Evolutionary conservation across 1,139 yeast genomes (phyloP).

Genomic region (Hansenula anomala): DNA sequence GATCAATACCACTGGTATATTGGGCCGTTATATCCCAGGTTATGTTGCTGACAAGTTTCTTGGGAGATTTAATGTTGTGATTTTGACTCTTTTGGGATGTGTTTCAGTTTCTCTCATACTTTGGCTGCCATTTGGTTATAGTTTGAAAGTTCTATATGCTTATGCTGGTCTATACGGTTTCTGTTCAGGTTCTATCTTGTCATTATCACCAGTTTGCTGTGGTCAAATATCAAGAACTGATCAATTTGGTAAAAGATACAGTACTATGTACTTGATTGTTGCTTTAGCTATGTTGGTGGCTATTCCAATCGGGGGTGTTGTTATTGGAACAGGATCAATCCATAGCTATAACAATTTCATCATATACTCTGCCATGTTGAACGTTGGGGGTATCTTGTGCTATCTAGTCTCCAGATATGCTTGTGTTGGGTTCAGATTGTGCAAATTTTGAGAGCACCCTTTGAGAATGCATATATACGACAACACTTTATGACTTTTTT

Average conservation of each 20-base stretch:
- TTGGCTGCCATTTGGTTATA: constrained; percentile 32
- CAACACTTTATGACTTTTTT: too few species aligned
- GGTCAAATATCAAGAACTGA: constrained; percentile 63
- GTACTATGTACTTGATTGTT: constrained; percentile 62
- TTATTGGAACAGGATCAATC: constrained; percentile 28
- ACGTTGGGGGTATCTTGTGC: constrained; percentile 11
- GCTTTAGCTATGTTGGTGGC: constrained; percentile 53
- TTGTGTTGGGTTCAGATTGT: constrained; percentile 11
- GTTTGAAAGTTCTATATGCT: constrained; percentile 26
- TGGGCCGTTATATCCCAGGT: constrained; percentile 58
- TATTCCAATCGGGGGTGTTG: constrained; percentile 50
- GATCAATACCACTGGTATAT: constrained; percentile 53
- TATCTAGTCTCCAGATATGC: constrained; percentile 9
- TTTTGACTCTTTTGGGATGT: constrained; percentile 34
- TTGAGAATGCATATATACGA: neutral
- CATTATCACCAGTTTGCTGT: constrained; percentile 45
- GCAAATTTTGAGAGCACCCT: neutral
- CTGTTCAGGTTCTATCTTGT: constrained; percentile 38
- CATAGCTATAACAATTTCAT: constrained; percentile 24
- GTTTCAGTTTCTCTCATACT: constrained; percentile 25
- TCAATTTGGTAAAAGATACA: constrained; percentile 64
- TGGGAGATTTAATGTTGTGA: constrained; percentile 55
- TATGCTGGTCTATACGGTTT: constrained; percentile 32
- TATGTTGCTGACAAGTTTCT: constrained; percentile 43
- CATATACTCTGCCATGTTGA: constrained; percentile 15